Base-by-base conservation (phyloP, 345 rosid species). In the Heritiera littoralis region DNA sequence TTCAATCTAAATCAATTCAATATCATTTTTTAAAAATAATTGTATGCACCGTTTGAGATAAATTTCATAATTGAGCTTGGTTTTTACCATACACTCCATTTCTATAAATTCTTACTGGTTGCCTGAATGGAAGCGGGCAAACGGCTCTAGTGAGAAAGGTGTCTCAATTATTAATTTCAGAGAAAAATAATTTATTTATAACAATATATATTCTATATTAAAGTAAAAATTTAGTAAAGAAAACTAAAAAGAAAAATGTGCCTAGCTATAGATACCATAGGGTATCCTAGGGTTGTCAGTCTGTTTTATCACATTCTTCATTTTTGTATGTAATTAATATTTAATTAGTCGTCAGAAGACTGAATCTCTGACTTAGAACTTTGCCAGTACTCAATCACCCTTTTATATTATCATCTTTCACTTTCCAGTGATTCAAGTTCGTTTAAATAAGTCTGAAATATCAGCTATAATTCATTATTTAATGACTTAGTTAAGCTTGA, bases 361-460 rank as follows among this genome's bases (percentile, higher is more conserved):
- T 43, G 74, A 52, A 77, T 77, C 80, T 67, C 52, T 66, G 64
- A 40, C 66, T 65, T 40, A 38, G 55, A 15, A 6, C 55, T 20
- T 76, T 30, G 38, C 72, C 49, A 61, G 43, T 63, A 30, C 10
- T 77, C 40, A 67, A 35, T 35, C 28, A 23, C 80, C 63, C 60
- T 30, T 58, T 38, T 74, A 41, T 56, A 35, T 61, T 13, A 64
- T 66, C 38, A 49, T 49, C 15, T 52, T 52, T 52, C 46, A 51
- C 8, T 66, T 52, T n/a, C 38, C 28, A 51, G 55, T 35, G 71
- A 28, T 63, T 32, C 46, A 49, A 61, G 6, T 63, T 63, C 20
- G 28, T 17, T 72, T 51, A 48, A 32, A 12, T 72, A 30, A 30
- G 8, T 72, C 43, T 30, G 43, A 61, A 30, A 13, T 32, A 20